Evolutionary conservation across 1,284 basidiomycete genomes (phyloP).

Genomic region (Inonotus hispidus): DNA sequence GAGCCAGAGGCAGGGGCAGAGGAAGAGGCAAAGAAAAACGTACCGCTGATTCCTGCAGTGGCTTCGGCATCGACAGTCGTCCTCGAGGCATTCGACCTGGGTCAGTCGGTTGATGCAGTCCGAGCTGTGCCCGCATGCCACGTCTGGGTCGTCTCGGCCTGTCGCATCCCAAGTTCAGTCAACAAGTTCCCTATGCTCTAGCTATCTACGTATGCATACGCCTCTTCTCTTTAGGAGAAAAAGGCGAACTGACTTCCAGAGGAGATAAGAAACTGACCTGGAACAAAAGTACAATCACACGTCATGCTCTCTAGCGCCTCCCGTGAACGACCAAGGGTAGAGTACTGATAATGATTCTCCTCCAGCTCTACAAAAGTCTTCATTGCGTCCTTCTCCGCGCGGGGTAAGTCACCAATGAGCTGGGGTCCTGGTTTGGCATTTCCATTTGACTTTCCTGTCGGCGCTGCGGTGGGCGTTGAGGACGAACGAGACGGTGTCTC

Average conservation of each 20-base stretch:
- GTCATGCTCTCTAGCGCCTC: slow-evolving; percentile 90
- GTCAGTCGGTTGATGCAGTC: slow-evolving; percentile 98
- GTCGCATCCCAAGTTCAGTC: slow-evolving; percentile 20
- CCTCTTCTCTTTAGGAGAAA: slow-evolving; percentile 1
- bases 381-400: slow-evolving; percentile 70
- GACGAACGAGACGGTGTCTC: slow-evolving; percentile 17
- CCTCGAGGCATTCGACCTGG: slow-evolving; percentile 90
- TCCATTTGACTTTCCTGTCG: slow-evolving; percentile 9
- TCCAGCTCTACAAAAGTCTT: slow-evolving; percentile 70
- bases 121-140: slow-evolving; percentile 83
- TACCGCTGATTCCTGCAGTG: slow-evolving; percentile 94
- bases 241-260: slow-evolving; percentile 23
- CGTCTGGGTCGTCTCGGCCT: slow-evolving; percentile 54
- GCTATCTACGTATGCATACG: slow-evolving; percentile 6
- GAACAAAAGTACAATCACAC: slow-evolving; percentile 84
- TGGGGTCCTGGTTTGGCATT: slow-evolving; percentile 38
- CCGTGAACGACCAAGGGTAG: slow-evolving; percentile 79
- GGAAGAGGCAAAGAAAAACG: slow-evolving; percentile 24
- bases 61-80: slow-evolving; percentile 79
- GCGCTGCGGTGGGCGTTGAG: slow-evolving; percentile 23
- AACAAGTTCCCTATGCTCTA: slow-evolving; percentile 14
- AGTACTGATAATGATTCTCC: slow-evolving; percentile 85
- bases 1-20: not conserved
- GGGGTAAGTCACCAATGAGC: slow-evolving; percentile 74
- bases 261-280: slow-evolving; percentile 53